Percentiles rank a stretch among this genome's conserved stretches.
Evolutionary conservation across 805 yeast species (phyloP).

Genomic region (Wilhelminamyces savonicus): DNA sequence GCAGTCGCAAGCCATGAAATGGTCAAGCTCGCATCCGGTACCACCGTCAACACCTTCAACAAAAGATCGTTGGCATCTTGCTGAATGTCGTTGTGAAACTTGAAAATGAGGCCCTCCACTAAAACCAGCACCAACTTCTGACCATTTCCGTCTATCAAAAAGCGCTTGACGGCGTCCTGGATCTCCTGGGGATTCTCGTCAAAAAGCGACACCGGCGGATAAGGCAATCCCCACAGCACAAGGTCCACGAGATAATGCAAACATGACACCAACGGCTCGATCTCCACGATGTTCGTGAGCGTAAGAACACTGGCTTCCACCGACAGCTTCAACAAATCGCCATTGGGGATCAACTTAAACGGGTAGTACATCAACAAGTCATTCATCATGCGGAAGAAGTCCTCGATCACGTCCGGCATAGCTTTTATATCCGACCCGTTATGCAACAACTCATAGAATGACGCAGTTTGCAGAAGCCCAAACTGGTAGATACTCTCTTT

Average conservation of each 20-base stretch:
- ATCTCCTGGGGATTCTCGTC: conserved; percentile 51
- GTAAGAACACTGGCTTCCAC: conserved; percentile 55
- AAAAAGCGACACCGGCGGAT: conserved; percentile 72
- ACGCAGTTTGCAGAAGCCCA: conserved; percentile 56
- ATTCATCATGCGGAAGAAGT: conserved; percentile 73
- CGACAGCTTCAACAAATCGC: conserved; percentile 44
- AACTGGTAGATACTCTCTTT: conserved; percentile 67
- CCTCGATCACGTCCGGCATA: conserved; percentile 73
- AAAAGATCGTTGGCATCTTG: conserved; percentile 73
- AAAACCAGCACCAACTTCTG: conserved; percentile 46
- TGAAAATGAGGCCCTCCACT: conserved; percentile 61
- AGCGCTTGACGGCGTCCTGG: conserved; percentile 29
- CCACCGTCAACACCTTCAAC: conserved; percentile 50
- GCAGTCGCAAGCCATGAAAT: conserved; percentile 59
- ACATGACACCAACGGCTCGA: conserved; percentile 63
- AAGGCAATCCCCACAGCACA: conserved; percentile 74
- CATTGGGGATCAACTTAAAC: conserved; percentile 38
- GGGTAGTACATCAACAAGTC: conserved; percentile 77
- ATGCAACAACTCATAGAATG: conserved; percentile 45
- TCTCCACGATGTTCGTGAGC: conserved; percentile 49
- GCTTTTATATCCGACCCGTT: conserved; percentile 25
- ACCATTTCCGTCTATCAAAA: conserved; percentile 47
- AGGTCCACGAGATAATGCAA: conserved; percentile 78
- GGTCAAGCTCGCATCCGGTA: conserved; percentile 39
- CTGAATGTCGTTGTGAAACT: conserved; percentile 63